Conservation (phyloP, 257 asterid species). For the Schizonepeta tenuifolia region DNA sequence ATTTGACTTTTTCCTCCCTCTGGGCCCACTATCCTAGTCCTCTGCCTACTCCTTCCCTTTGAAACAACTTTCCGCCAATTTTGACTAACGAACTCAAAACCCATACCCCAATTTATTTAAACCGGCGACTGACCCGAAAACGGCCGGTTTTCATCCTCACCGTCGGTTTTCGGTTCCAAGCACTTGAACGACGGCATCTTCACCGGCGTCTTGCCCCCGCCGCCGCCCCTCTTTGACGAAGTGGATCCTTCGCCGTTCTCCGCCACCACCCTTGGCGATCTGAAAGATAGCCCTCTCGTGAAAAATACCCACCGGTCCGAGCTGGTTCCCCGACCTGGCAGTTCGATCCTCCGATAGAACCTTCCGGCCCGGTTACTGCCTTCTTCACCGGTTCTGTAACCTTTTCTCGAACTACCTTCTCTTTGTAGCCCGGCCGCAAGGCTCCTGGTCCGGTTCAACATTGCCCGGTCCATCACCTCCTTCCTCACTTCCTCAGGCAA, state of each 20-base stretch:
- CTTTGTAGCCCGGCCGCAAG: conserved; percentile 40
- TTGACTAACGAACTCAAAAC: not conserved
- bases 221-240: conserved; percentile 38
- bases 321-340: conserved; percentile 43
- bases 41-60: not conserved
- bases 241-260: conserved; percentile 51
- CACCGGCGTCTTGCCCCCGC: conserved; percentile 32
- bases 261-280: conserved; percentile 53
- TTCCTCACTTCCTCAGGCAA: conserved; percentile 72
- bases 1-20: conserved; percentile 12
- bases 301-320: conserved; percentile 77
- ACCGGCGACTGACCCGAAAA: conserved; percentile 52
- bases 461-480: conserved; percentile 74
- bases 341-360: conserved; percentile 45
- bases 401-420: conserved; percentile 56
- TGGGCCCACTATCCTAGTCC: conserved; percentile 26
- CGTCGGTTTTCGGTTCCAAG: conserved; percentile 52
- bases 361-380: conserved; percentile 59
- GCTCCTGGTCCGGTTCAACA: conserved; percentile 60
- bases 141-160: conserved; percentile 47
- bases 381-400: conserved; percentile 54
- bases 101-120: conserved; percentile 17
- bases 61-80: conserved; percentile 24
- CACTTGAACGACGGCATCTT: conserved; percentile 70
- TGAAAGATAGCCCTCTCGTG: conserved; percentile 59